Evolutionary conservation across 495 filamentous ascomycete species (phyloP), one percentile per base, ranked within the genome.

Genomic region (Penicillium cosmopolitanum): DNA sequence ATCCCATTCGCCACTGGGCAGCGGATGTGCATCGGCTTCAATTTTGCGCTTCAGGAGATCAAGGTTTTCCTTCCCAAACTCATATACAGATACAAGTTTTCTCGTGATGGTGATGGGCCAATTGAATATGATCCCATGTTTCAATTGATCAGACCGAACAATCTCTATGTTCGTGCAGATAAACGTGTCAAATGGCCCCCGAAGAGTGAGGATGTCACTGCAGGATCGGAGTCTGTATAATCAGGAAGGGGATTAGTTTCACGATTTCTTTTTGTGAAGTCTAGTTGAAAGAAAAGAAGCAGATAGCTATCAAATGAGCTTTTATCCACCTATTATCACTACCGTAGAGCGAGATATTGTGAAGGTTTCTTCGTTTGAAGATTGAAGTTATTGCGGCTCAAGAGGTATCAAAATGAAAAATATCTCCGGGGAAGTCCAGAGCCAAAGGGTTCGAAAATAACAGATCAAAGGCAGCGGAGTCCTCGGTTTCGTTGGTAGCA

Each of bases 101-200:
- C 57, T 2, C 66, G 71, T 13, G 77, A 77, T 28, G 70, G 65
- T 12, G 57, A 70, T 23, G 74, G 72, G 23, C 66, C 72, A 0
- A 66, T 84, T 11, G 78, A 80, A 50, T 85, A 85, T 60, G 82
- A 85, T 67, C 83, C 83, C 1, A 67, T 72, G 66, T 85, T 85
- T 62, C 73, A 79, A 68, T 58, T 85, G 18, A 79, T 84, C 19
- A 51, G 81, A 57, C 83, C 82, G 15, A 69, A 76, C 9, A 83
- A 85, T 57, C 62, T 85, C 9, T 85, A 83, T 55, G 80, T 78
- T 3, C 62, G 67, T 11, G 77, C 80, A 0, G 72, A 75, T 36
- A 50, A 33, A 23, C 51, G 64, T 3, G 58, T 64, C 36, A 69
- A 69, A 34, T 69, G 66, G 63, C 61, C 66, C 0, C 52, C 61